Evolutionary conservation across 768 basidiomycete species (phyloP).

Genomic region (Tricholoma flavovirens): DNA sequence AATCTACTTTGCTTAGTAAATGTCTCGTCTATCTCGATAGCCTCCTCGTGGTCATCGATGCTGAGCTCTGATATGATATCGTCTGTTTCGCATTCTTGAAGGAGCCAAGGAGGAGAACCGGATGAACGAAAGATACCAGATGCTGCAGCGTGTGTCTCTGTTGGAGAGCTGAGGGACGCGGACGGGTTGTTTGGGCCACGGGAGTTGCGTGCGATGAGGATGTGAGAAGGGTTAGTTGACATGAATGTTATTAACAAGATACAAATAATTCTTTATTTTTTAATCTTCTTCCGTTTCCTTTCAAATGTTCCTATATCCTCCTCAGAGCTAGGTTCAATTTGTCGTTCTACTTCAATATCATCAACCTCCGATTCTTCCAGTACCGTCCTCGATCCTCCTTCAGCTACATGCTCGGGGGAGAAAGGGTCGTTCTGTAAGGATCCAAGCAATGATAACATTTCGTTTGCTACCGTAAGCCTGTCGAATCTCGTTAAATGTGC

Average conservation of each 20-base stretch:
- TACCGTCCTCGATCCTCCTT: conserved; percentile 10
- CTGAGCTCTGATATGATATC: conserved; percentile 66
- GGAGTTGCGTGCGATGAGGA: conserved; percentile 84
- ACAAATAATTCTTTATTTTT: neutral
- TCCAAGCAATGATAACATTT: conserved; percentile 87
- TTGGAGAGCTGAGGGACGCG: conserved; percentile 77
- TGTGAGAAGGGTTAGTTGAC: conserved; percentile 78
- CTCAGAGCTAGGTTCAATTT: conserved; percentile 13
- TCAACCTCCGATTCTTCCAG: conserved; percentile 16
- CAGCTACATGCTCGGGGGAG: conserved; percentile 49
- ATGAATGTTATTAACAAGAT: conserved; percentile 29
- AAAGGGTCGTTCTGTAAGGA: conserved; percentile 77
- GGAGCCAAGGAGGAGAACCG: conserved; percentile 73
- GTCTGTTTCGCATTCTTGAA: conserved; percentile 69
- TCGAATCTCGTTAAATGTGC: conserved; percentile 8
- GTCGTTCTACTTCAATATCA: conserved; percentile 14
- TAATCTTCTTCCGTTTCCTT: conserved; percentile 9
- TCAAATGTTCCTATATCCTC: conserved; percentile 21
- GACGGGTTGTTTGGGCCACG: conserved; percentile 71
- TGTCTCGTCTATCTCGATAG: conserved; percentile 76
- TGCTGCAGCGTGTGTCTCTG: conserved; percentile 84
- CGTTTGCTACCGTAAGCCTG: conserved; percentile 85
- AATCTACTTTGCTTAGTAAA: conserved; percentile 64
- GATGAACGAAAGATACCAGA: conserved; percentile 80
- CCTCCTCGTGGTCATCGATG: conserved; percentile 57